phyloP scores from a whole-genome alignment of 2,329 filamentous ascomycete genomes.

The Proliferodiscus dingleyae region DNA sequence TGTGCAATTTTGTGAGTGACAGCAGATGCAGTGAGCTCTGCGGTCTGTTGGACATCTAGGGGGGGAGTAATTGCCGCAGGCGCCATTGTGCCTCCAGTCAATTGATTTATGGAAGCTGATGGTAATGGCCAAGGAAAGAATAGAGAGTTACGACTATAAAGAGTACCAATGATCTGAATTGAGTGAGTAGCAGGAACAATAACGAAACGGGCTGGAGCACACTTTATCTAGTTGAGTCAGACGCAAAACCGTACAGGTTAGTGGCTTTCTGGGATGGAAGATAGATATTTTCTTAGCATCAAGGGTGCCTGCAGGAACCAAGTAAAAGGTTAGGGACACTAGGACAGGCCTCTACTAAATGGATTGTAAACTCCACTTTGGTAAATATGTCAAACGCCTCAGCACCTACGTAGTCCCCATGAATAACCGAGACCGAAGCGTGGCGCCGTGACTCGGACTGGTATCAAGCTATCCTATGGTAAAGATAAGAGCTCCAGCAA shows the following conservation, averaged over 20 bases:
- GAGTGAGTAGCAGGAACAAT: not conserved
- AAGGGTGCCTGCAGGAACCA: not conserved
- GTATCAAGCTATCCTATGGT: too few relatives aligned
- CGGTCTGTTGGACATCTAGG: constrained; percentile 39
- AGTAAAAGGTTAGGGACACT: not conserved
- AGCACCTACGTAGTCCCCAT: not conserved
- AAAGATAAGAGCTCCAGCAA: too few relatives aligned
- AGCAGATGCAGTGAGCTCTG: constrained; percentile 48
- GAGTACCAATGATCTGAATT: not conserved
- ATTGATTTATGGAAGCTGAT: not conserved
- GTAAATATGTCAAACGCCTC: not conserved
- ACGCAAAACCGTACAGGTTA: too few relatives aligned
- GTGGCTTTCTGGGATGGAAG: not conserved
- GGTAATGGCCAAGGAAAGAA: not conserved
- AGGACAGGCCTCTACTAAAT: not conserved
- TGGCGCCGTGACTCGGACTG: too few relatives aligned
- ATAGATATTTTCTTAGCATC: not conserved
- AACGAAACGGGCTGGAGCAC: not conserved
- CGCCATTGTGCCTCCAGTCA: constrained; percentile 37
- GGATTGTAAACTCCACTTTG: not conserved
- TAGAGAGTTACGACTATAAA: not conserved
- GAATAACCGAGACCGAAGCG: not conserved
- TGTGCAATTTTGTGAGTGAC: constrained; percentile 42
- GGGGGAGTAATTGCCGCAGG: constrained; percentile 40
- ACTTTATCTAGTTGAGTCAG: not conserved